Conservation (phyloP, 306 rosid species). For the Calophaca sinica region DNA sequence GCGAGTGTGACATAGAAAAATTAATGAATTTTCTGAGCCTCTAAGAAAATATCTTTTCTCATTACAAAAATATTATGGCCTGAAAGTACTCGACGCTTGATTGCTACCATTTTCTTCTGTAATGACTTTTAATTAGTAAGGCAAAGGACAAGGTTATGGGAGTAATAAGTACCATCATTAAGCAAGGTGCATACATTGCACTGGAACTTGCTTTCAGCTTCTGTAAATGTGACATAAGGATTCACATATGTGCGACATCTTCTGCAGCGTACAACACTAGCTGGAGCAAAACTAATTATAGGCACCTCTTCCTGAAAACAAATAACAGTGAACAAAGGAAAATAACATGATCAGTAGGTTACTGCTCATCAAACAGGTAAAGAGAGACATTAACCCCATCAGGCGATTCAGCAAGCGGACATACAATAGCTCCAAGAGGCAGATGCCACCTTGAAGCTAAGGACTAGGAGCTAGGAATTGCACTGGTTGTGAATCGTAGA, state of each 20-base stretch:
- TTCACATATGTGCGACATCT: constrained; percentile 97
- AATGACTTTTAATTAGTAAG: constrained; percentile 1
- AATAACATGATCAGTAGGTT: constrained; percentile 21
- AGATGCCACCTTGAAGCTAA: constrained; percentile 97
- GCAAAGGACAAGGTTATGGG: constrained; percentile 35
- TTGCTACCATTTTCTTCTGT: constrained; percentile 25
- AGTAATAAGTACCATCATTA: constrained; percentile 82
- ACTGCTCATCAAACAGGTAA: constrained; percentile 41
- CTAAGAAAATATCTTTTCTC: constrained; percentile 5
- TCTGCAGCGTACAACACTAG: constrained; percentile 95
- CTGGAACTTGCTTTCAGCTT: constrained; percentile 95
- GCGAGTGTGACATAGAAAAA: constrained; percentile 28
- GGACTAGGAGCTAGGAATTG: constrained; percentile 93
- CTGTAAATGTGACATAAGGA: constrained; percentile 91
- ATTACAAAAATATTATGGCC: constrained; percentile 1
- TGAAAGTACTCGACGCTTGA: constrained; percentile 4
- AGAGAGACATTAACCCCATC: constrained; percentile 72
- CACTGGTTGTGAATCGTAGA: constrained; percentile 84
- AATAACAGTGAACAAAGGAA: constrained; percentile 38
- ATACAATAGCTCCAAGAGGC: constrained; percentile 97
- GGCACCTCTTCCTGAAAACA: constrained; percentile 89
- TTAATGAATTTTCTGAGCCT: constrained; percentile 31
- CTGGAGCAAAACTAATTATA: constrained; percentile 75
- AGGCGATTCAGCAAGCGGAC: constrained; percentile 96
- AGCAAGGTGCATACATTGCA: constrained; percentile 92